Base-by-base conservation (phyloP, 139 green algal species). In the Coccomyxa sp. region DNA sequence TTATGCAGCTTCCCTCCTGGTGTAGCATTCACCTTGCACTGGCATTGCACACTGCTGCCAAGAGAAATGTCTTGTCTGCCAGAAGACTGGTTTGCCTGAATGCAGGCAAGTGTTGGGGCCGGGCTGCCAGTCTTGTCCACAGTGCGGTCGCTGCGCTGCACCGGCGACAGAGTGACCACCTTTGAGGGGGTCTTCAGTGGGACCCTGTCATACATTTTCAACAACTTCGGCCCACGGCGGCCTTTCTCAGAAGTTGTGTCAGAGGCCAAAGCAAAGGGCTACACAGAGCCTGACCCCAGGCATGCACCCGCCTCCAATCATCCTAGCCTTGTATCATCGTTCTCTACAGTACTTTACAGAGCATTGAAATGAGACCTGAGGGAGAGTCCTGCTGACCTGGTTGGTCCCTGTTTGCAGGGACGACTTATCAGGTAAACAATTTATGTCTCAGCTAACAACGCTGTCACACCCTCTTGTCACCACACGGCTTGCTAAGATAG, bases 141-240 rank as follows among this genome's bases (percentile, higher is more conserved):
- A 0, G 81, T 97, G 34, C 88, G 84, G 41, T 74, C 37, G 1
- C 77, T 96, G 64, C 34, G 92, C 31, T 79, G 90, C 8, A 93
- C 92, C 1, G 92, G 92, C n/a, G 92, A 97, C 79, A 68, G 84
- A 9, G 81, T 96, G 35, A 35, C 79, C n/a, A 73, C 76, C 64
- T 89, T 93, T 38, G 84, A 91, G 79, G 92, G 91, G 33, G 64
- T 91, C 0, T 83, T 88, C 55, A 84, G 79, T 22, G 96, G 95
- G 36, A 96, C 92, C 3, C 82, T 96, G n/a, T 92, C 84, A 9
- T 95, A 90, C 83, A 90, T 96, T 29, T 96, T 96, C 84, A 96
- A 95, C 81, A 86, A 68, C n/a, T 88, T 93, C n/a, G 73, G 71
- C 9, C 50, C 83, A 8, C 79, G 68, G 69, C 76, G 73, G 35